A percentile compares a stretch with the other conserved stretches of the same genome.
Evolutionary conservation across 164 flowering plant genomes (phyloP).

Genomic region (Vitis rotundifolia): DNA sequence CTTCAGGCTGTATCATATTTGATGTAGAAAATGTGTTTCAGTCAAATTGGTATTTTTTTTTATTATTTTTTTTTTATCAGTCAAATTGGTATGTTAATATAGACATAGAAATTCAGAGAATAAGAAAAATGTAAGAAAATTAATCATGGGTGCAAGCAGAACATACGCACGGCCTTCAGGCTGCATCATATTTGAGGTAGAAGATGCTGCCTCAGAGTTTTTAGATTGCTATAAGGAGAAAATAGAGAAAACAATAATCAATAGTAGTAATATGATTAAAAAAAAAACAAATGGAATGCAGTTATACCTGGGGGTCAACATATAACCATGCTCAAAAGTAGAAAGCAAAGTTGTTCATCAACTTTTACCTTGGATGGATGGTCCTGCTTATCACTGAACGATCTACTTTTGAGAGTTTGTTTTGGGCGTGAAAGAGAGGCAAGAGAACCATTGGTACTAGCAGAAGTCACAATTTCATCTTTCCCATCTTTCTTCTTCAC

Average conservation of each 20-base stretch:
- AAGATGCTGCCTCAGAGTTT: conserved; percentile 37
- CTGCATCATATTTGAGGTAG: conserved; percentile 15
- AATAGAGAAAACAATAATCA: conserved; percentile 10
- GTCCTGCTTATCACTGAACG: conserved; percentile 42
- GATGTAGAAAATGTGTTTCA: too few species aligned
- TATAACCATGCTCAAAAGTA: not conserved
- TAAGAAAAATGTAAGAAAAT: not conserved
- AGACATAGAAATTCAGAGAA: not conserved
- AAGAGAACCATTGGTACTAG: conserved; percentile 44
- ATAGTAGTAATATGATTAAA: not conserved
- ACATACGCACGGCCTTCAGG: conserved; percentile 61
- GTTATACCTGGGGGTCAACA: not conserved
- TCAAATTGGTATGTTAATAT: not conserved
- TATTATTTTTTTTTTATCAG: too few species aligned
- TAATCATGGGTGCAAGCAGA: conserved; percentile 3
- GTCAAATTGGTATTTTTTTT: too few species aligned
- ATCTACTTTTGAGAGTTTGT: conserved; percentile 40
- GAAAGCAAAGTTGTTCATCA: not conserved
- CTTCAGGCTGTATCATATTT: too few species aligned
- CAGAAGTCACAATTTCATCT: conserved; percentile 25
- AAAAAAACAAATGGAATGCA: not conserved
- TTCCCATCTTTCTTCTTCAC: conserved; percentile 48
- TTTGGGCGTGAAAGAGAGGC: conserved; percentile 30
- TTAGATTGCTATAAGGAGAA: conserved; percentile 40
- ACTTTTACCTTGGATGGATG: conserved; percentile 20